Evolutionary conservation across 345 rosid species (phyloP).

Genomic region (Hibiscus tridactylites): DNA sequence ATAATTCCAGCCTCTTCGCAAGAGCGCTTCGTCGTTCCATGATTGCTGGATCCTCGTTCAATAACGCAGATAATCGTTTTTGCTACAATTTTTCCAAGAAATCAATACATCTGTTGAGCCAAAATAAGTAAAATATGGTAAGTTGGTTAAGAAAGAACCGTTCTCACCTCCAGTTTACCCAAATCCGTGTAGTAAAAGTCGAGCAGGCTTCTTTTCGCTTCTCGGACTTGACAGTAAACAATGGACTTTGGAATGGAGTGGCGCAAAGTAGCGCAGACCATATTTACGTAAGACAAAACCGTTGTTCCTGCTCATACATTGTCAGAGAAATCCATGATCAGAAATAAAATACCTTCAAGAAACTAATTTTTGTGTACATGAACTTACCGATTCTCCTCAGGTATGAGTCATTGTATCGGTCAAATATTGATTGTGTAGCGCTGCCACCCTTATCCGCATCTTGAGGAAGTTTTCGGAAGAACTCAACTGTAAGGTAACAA

Average conservation of each 20-base stretch:
- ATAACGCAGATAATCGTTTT: slow-evolving; percentile 66
- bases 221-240: slow-evolving; percentile 97
- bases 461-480: slow-evolving; percentile 96
- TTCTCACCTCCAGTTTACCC: slow-evolving; percentile 80
- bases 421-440: slow-evolving; percentile 91
- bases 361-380: background rate
- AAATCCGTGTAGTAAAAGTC: slow-evolving; percentile 89
- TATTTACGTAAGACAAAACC: slow-evolving; percentile 80
- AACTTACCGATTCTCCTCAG: slow-evolving; percentile 89
- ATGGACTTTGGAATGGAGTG: slow-evolving; percentile 92
- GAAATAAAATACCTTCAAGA: background rate
- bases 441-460: slow-evolving; percentile 98
- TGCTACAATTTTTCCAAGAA: slow-evolving; percentile 25
- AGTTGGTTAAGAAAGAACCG: background rate
- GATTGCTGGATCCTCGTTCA: slow-evolving; percentile 95
- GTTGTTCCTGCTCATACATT: slow-evolving; percentile 57
- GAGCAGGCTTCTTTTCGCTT: slow-evolving; percentile 85
- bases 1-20: slow-evolving; percentile 82
- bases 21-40: slow-evolving; percentile 90
- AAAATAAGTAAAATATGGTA: background rate
- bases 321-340: slow-evolving; percentile 4
- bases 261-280: slow-evolving; percentile 85
- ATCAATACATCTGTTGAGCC: background rate
- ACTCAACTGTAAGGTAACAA: slow-evolving; percentile 89
- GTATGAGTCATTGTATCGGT: slow-evolving; percentile 83